Conservation (phyloP, 2,329 filamentous ascomycete genomes). For the Colletotrichum tropicicola region DNA sequence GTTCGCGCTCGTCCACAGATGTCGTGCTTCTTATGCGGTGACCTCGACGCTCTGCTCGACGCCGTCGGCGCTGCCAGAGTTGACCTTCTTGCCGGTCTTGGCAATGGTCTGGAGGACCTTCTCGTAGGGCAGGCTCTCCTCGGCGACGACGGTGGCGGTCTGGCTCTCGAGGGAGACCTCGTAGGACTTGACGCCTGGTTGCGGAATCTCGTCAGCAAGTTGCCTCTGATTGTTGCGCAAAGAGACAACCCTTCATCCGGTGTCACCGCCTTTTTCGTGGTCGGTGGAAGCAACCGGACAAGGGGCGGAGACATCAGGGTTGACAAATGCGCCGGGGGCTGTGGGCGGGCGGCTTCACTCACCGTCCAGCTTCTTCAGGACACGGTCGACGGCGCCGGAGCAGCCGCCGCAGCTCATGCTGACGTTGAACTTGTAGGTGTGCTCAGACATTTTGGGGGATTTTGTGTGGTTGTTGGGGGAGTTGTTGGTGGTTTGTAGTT, state of each 20-base stretch:
- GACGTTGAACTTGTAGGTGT: conserved; percentile 96
- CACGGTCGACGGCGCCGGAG: conserved; percentile 91
- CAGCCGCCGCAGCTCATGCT: conserved; percentile 96
- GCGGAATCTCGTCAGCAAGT: not conserved
- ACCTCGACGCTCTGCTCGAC: conserved; percentile 59
- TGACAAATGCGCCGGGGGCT: not conserved
- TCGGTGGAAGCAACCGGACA: not conserved
- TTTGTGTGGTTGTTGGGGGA: not conserved
- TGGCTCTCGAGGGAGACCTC: conserved; percentile 89
- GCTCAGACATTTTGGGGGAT: conserved; percentile 72
- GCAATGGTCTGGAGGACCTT: conserved; percentile 87
- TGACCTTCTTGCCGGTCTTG: conserved; percentile 96
- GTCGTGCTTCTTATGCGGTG: conserved; percentile 2
- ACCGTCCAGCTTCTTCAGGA: conserved; percentile 94
- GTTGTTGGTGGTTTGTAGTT: not conserved
- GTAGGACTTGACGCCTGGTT: conserved; percentile 83
- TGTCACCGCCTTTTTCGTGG: not conserved
- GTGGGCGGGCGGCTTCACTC: conserved; percentile 44
- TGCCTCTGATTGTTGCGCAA: not conserved
- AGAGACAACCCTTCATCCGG: too few species aligned
- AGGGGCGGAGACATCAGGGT: not conserved
- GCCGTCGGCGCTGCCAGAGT: conserved; percentile 77
- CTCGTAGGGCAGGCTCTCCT: conserved; percentile 76
- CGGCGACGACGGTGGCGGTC: conserved; percentile 79
- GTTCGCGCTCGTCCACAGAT: not conserved